phyloP scores from a whole-genome alignment of 768 basidiomycete genomes.

The Mycena haematopus region DNA sequence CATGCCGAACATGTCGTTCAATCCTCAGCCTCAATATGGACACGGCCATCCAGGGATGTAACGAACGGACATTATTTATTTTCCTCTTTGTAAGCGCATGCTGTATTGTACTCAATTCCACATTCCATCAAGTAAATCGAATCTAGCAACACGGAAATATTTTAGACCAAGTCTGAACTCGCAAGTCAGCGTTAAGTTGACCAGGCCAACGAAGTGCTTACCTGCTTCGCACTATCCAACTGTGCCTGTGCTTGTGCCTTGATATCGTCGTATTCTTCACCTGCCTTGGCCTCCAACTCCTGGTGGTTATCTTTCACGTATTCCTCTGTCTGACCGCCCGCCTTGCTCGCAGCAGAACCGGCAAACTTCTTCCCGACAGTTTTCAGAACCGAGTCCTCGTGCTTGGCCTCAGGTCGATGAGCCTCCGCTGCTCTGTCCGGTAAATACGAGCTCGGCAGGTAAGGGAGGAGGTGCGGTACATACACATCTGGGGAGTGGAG shows the following conservation, averaged over 20 bases:
- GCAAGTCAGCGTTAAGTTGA: background rate
- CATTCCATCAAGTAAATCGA: background rate
- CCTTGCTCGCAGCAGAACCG: constrained; percentile 24
- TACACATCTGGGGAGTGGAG: constrained; percentile 28
- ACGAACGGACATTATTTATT: background rate
- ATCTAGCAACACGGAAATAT: constrained; percentile 31
- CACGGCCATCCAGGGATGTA: constrained; percentile 23
- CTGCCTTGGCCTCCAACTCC: constrained; percentile 14
- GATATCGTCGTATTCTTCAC: constrained; percentile 21
- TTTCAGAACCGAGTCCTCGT: constrained; percentile 25
- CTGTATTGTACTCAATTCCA: constrained; percentile 4
- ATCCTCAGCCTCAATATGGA: constrained; percentile 21
- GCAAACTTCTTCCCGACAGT: constrained; percentile 29
- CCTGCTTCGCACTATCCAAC: constrained; percentile 26
- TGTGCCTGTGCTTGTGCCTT: constrained; percentile 21
- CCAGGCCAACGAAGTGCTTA: background rate
- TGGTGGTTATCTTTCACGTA: constrained; percentile 27
- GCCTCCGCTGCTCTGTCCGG: constrained; percentile 6
- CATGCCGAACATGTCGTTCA: constrained; percentile 14
- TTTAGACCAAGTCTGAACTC: constrained; percentile 28
- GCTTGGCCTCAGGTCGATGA: constrained; percentile 12
- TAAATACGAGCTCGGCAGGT: background rate
- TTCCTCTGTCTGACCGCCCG: constrained; percentile 25
- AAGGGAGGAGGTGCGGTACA: background rate
- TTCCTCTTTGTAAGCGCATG: constrained; percentile 19